Evolutionary conservation across 2,329 filamentous ascomycete genomes (phyloP), one percentile per base, ranked within the genome.

Genomic region (Colletotrichum kahawae): DNA sequence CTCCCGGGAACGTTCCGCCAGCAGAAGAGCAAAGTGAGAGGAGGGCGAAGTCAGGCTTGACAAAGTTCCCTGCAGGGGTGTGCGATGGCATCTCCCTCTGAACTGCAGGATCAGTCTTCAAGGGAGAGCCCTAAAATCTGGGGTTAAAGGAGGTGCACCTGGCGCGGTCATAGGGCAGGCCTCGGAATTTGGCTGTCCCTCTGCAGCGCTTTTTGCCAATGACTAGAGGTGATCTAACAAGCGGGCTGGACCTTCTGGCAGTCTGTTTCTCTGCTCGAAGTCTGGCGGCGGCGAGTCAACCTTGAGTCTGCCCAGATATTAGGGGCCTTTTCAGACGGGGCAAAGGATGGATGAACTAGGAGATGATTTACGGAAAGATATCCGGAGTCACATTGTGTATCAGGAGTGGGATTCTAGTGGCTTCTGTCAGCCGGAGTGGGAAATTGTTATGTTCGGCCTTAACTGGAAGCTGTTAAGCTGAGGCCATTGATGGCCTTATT

Each of bases 91-190:
- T 34, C 33, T 60, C 31, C 48, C 29, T 27, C 21, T 57, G 27
- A 24, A 59, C 18, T 70, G 29, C 60, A 65, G 36, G 59, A 36
- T 12, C 51, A 5, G 29, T 60, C 24, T 59, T 14, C 36, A 48
- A 54, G 67, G 51, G 33, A 71, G 38, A 27, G 54, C 38, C 54
- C 31, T 67, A 67, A 67, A 74, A 71, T 43, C 71, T 43, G 67
- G 67, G 67, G 67, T 67, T 54, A 33, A 12, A 54, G 36, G 36
- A 43, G 54, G 62, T 56, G 54, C 27, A 43, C 16, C 36, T 29
- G 18, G 33, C 9, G 24, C 38, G 18, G 36, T 54, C 31, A 31
- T 62, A 66, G 67, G 54, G 38, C 31, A 54, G 34, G 10, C n/a
- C 13, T 43, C 18, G 21, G 64, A 18, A 24, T 13, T 36, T 31